Conservation (phyloP, 495 filamentous ascomycete genomes). For the Saxophila tyrrhenica region DNA sequence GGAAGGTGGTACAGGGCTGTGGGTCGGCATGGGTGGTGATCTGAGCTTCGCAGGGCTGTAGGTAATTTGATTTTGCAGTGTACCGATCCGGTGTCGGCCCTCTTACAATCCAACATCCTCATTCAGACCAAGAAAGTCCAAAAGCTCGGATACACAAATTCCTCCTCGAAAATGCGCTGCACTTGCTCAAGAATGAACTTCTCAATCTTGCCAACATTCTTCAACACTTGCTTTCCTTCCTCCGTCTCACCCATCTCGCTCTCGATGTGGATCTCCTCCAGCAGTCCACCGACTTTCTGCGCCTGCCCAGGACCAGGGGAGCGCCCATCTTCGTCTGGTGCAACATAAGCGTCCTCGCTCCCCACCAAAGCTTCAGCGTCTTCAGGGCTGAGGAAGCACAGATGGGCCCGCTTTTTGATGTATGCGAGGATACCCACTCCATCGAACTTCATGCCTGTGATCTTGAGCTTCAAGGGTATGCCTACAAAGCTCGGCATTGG, state of each 20-base stretch:
- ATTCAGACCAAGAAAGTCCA: constrained; percentile 86
- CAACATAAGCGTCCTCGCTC: constrained; percentile 22
- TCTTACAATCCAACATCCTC: too few species aligned
- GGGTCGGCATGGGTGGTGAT: too few species aligned
- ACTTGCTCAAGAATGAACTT: constrained; percentile 95
- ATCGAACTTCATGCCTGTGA: constrained; percentile 90
- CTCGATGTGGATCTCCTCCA: constrained; percentile 89
- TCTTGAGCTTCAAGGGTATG: constrained; percentile 79
- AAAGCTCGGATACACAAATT: constrained; percentile 95
- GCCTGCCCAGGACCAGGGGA: background rate
- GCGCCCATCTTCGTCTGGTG: constrained; percentile 11
- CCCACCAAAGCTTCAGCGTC: constrained; percentile 55
- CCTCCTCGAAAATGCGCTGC: constrained; percentile 91
- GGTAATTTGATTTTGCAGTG: too few species aligned
- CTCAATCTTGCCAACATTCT: constrained; percentile 98
- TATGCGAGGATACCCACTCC: constrained; percentile 85
- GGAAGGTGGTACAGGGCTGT: background rate
- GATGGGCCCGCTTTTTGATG: constrained; percentile 71
- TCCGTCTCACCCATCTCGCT: constrained; percentile 92
- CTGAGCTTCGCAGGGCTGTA: too few species aligned
- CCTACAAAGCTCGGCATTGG: constrained; percentile 95
- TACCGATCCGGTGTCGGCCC: background rate
- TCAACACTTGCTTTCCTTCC: constrained; percentile 82
- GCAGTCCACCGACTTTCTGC: constrained; percentile 49
- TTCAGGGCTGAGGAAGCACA: constrained; percentile 83